Percentiles rank a stretch among this genome's conserved stretches.
phyloP scores from a whole-genome alignment of 75 land plant species.

The Selaginella moellendorffii region DNA sequence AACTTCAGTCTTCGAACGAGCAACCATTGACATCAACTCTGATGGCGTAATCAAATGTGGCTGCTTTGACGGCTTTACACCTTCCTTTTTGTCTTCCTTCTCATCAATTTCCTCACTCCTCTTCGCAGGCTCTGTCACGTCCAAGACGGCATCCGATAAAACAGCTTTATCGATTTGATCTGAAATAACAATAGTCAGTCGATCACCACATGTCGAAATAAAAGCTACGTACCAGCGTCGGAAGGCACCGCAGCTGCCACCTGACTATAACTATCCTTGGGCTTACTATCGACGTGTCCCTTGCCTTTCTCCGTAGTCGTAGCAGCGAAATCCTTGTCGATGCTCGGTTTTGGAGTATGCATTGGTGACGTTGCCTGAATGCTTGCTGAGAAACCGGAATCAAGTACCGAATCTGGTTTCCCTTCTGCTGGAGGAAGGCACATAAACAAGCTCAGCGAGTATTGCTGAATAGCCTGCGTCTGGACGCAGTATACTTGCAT shows the following conservation, averaged over 20 bases:
- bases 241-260: too few relatives aligned
- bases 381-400: too few relatives aligned
- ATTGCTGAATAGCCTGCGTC: slow-evolving; percentile 89
- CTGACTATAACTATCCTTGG: too few relatives aligned
- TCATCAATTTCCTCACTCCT: background rate
- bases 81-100: background rate
- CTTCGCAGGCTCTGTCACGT: background rate
- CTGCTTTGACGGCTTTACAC: slow-evolving; percentile 10
- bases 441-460: slow-evolving; percentile 54
- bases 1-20: slow-evolving; percentile 21
- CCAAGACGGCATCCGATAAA: background rate
- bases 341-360: too few relatives aligned
- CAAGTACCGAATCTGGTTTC: slow-evolving; percentile 4
- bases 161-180: background rate
- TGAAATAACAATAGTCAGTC: background rate
- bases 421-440: slow-evolving; percentile 56
- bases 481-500: slow-evolving; percentile 81
- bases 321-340: too few relatives aligned
- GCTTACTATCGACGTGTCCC: too few relatives aligned
- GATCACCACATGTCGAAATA: too few relatives aligned
- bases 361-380: too few relatives aligned
- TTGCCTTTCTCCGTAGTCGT: too few relatives aligned
- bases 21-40: slow-evolving; percentile 55
- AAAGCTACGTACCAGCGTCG: too few relatives aligned
- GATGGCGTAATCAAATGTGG: slow-evolving; percentile 82